A percentile compares a stretch with the other conserved stretches of the same genome.
These are phyloP conservation scores for Lathyrus oleraceus DNA, from an alignment of 306 rosid species.

Conservation along the genomic window DNA sequence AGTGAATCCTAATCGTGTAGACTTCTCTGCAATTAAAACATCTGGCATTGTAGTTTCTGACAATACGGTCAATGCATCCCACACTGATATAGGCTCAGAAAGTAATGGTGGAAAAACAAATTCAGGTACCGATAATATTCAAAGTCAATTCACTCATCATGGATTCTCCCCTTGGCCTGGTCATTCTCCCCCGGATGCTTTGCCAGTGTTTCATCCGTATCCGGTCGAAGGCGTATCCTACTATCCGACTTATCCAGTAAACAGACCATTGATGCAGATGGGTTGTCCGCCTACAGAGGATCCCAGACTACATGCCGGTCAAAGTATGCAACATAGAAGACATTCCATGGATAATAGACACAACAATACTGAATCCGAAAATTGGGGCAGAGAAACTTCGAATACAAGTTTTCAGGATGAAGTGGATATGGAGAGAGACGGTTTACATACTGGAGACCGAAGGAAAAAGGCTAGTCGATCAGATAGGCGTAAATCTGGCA, in stretches of 20 bases:
- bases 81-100: constrained; percentile 50
- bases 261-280: constrained; percentile 55
- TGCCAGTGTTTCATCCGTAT: constrained; percentile 71
- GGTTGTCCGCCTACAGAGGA: constrained; percentile 62
- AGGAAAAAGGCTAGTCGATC: constrained; percentile 55
- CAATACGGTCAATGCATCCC: background rate
- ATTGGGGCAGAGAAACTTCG: constrained; percentile 48
- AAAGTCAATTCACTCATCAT: constrained; percentile 71
- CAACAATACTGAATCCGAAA: constrained; percentile 54
- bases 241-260: constrained; percentile 70
- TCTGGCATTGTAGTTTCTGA: constrained; percentile 60
- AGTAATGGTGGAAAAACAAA: constrained; percentile 57
- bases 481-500: constrained; percentile 59
- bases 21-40: constrained; percentile 58
- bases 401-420: constrained; percentile 53
- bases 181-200: constrained; percentile 64
- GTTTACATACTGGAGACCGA: constrained; percentile 48
- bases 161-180: constrained; percentile 82
- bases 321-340: constrained; percentile 57
- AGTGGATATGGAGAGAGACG: constrained; percentile 48
- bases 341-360: constrained; percentile 71
- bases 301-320: constrained; percentile 49
- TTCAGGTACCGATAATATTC: constrained; percentile 69
- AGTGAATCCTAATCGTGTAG: constrained; percentile 50
- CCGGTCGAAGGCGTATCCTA: constrained; percentile 86